Evolutionary conservation across 116 monocot genomes (phyloP).

Genomic region (Phalaenopsis hybrid): DNA sequence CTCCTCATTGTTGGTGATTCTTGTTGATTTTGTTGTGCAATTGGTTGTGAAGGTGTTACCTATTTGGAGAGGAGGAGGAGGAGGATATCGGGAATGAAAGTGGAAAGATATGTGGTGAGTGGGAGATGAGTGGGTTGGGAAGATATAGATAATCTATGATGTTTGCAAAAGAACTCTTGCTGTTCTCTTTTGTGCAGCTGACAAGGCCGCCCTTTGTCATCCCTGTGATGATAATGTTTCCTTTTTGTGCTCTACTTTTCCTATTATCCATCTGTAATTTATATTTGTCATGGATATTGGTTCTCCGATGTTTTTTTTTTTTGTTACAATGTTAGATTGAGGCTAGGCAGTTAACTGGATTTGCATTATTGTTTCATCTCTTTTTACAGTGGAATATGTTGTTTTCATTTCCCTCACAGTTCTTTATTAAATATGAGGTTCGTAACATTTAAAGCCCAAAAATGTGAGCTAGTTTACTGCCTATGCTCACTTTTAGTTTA

Average conservation of each 20-base stretch:
- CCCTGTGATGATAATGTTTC: slow-evolving; percentile 73
- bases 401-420: background rate
- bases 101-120: background rate
- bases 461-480: background rate
- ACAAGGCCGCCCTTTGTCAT: slow-evolving; percentile 79
- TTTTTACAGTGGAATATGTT: background rate
- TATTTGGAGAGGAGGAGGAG: background rate
- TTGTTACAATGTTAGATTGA: background rate
- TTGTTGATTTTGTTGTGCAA: background rate
- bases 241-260: background rate
- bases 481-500: background rate
- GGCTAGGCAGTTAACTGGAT: background rate
- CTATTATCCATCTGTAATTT: background rate
- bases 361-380: background rate
- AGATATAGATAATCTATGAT: slow-evolving; percentile 81
- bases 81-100: background rate
- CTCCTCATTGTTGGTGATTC: background rate
- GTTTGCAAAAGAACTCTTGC: slow-evolving; percentile 79
- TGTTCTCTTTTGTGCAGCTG: slow-evolving; percentile 84
- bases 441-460: background rate
- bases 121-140: slow-evolving; percentile 11
- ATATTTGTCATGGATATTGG: background rate
- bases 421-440: background rate
- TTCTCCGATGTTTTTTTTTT: background rate
- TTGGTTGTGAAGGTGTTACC: background rate